Percentiles rank a stretch among this genome's conserved stretches.
These are phyloP conservation scores for Trifolium pratense DNA, from an alignment of 306 rosid species.

Conservation along the genomic window DNA sequence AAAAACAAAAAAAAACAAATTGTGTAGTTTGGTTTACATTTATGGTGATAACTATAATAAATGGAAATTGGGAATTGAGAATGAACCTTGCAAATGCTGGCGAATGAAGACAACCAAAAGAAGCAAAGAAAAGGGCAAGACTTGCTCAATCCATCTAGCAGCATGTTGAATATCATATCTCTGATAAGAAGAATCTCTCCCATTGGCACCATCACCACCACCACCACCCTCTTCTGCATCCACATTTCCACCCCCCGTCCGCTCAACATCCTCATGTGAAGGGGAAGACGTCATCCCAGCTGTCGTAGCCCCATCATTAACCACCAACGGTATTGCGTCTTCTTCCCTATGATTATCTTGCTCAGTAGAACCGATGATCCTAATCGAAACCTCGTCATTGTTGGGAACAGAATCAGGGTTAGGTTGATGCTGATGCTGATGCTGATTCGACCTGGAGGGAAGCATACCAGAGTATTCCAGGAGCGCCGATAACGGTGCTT, in stretches of 20 bases:
- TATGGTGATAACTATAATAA: background rate
- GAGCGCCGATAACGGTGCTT: slow-evolving; percentile 77
- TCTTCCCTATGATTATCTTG: slow-evolving; percentile 65
- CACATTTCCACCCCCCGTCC: slow-evolving; percentile 45
- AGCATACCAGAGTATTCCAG: slow-evolving; percentile 83
- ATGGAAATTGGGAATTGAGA: background rate
- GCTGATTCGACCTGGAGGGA: slow-evolving; percentile 58
- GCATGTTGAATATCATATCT: slow-evolving; percentile 99
- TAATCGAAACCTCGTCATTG: slow-evolving; percentile 85
- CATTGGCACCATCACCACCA: slow-evolving; percentile 57
- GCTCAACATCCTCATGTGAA: slow-evolving; percentile 56
- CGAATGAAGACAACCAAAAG: slow-evolving; percentile 95
- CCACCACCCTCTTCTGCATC: slow-evolving; percentile 57
- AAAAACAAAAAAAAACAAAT: background rate
- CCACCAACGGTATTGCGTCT: slow-evolving; percentile 39
- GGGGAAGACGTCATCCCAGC: slow-evolving; percentile 41
- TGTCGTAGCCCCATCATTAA: slow-evolving; percentile 45
- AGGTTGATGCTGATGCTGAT: slow-evolving; percentile 58
- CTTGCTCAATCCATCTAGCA: slow-evolving; percentile 95
- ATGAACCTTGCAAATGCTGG: slow-evolving; percentile 94
- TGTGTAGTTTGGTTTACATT: background rate
- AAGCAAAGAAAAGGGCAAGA: slow-evolving; percentile 90
- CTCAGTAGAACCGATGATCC: slow-evolving; percentile 79
- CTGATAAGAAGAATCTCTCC: slow-evolving; percentile 94
- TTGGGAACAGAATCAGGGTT: slow-evolving; percentile 45